phyloP scores from a whole-genome alignment of 1,284 basidiomycete genomes.

The Ustilago cynodontis region DNA sequence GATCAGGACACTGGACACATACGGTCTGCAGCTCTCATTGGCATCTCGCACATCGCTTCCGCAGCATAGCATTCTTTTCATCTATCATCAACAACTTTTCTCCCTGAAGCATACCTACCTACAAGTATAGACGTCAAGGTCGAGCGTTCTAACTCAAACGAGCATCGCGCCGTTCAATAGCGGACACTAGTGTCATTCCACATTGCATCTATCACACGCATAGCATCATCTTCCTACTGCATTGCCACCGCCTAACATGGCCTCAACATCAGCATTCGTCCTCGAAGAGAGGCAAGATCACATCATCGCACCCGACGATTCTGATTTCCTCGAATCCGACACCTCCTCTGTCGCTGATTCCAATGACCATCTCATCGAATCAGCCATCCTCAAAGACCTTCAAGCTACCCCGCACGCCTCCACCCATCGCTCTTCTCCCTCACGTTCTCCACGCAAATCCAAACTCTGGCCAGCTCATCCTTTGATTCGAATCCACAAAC shows the following conservation, averaged over 20 bases:
- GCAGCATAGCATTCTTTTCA: slow-evolving; percentile 1
- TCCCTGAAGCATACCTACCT: not conserved
- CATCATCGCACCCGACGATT: slow-evolving; percentile 60
- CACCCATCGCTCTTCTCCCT: not conserved
- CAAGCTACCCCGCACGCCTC: slow-evolving; percentile 3
- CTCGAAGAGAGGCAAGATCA: slow-evolving; percentile 30
- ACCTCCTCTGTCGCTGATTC: slow-evolving; percentile 18
- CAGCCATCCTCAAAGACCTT: slow-evolving; percentile 27
- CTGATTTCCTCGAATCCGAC: slow-evolving; percentile 62
- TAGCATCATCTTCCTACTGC: not conserved
- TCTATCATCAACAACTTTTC: not conserved
- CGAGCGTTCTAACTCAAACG: not conserved
- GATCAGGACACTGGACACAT: not conserved
- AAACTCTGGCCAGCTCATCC: slow-evolving; percentile 50
- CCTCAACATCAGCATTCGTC: slow-evolving; percentile 39
- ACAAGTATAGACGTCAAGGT: not conserved
- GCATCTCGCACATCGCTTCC: not conserved
- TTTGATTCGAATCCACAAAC: slow-evolving; percentile 59
- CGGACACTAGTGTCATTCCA: no score
- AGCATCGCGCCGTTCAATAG: no score
- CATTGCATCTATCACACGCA: not conserved
- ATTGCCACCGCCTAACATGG: slow-evolving; percentile 20
- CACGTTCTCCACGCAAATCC: not conserved
- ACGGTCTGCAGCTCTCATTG: not conserved
- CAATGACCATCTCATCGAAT: slow-evolving; percentile 37